Evolutionary conservation across 1,284 basidiomycete species (phyloP), one percentile per base, ranked within the genome.

Genomic region (Naganishia sp.): DNA sequence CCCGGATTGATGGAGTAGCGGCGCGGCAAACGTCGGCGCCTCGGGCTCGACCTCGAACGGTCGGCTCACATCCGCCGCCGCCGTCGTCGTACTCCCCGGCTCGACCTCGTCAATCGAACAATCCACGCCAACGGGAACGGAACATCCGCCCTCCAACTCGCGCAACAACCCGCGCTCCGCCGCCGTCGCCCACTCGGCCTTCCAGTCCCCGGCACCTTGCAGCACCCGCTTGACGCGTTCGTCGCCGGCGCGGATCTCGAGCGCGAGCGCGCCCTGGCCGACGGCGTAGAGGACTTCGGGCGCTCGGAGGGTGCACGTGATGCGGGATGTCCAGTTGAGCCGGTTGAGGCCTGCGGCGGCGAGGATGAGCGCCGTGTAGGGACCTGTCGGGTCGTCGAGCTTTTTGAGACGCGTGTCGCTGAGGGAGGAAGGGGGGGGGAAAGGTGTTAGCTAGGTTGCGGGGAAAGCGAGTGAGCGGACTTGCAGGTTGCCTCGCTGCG

Each of bases 321-420:
- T 87, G 65, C 95, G 88, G 73, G 87, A 78, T n/a, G 83, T 84
- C 81, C 89, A 84, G 49, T 86, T 87, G 44, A 94, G 80, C 31
- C 95, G 90, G n/a, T 90, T 84, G 64, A 99, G 84, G 18, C 96
- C 96, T 3, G 95, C 92, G 72, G 90, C 90, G 23, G 96, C 96
- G 68, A 99, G 90, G 77, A 99, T 88, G 68, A 99, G 83, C 1
- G 93, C 95, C 33, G 89, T 85, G 79, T 89, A 98, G 21, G 88
- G 88, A n/a, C 90, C 87, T 61, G 86, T 83, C 10, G 88, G 85
- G 3, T 87, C 88, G 78, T 99, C 96, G 54, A 99, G 87, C 81
- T 99, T 99, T 57, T 85, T 84, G 16, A 98, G 80, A 42, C 96
- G 91, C 13, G 95, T 97, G 76, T 90, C 87, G 70, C 90, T 93